Conservation (phyloP, 129 eudicot genomes). For the Calendula officinalis region DNA sequence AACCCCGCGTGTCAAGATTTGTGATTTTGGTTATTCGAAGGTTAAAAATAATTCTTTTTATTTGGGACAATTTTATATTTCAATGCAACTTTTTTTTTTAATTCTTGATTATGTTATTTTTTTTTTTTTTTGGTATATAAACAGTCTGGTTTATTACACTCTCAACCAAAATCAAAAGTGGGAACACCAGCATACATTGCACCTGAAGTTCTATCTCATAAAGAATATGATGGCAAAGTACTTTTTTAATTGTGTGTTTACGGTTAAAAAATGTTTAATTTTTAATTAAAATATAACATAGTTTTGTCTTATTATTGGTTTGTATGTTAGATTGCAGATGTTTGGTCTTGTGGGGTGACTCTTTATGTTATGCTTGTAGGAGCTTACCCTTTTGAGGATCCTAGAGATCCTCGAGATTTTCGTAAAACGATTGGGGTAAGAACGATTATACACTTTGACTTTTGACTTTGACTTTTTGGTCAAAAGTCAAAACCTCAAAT, state of each 20-base stretch:
- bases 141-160: constrained; percentile 79
- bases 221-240: constrained; percentile 97
- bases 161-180: constrained; percentile 85
- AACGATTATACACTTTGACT: neutral
- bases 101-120: neutral
- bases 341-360: constrained; percentile 79
- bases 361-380: constrained; percentile 68
- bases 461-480: constrained; percentile 11
- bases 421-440: constrained; percentile 56
- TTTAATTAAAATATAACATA: neutral
- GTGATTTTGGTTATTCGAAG: constrained; percentile 93
- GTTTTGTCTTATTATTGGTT: constrained; percentile 11
- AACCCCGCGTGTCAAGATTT: constrained; percentile 76
- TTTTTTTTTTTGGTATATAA: neutral
- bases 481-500: no score
- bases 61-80: constrained; percentile 6
- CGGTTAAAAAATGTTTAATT: neutral
- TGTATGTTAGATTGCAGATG: constrained; percentile 60
- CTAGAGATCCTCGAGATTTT: constrained; percentile 63
- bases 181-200: constrained; percentile 97
- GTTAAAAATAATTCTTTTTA: constrained; percentile 27
- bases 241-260: neutral
- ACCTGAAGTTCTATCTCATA: constrained; percentile 77
- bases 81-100: neutral
- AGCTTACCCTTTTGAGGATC: constrained; percentile 71